Base-by-base conservation (phyloP, 2,329 filamentous ascomycete species). In the Fusarium penzigii region DNA sequence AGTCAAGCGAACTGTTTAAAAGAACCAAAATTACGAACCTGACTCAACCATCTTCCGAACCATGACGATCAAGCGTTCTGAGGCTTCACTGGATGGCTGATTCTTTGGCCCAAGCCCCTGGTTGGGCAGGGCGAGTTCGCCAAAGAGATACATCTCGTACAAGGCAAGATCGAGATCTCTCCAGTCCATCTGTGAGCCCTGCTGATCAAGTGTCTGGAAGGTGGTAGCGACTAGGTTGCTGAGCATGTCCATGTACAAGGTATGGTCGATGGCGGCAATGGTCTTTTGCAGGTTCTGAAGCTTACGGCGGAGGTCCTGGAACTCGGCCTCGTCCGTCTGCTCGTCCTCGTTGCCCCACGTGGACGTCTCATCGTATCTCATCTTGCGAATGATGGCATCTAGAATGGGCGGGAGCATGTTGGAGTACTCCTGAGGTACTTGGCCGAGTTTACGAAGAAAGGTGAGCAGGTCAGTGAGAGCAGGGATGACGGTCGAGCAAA, bases 31-130 rank as follows among this genome's bases (percentile, higher is more conserved):
- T 9, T 25, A 73, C 85, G 70, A 78, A 92, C 90, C 87, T 59
- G 91, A 96, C 70, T 94, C 88, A 49, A 97, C 89, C 90, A 99
- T 93, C 75, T 90, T 92, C 63, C 85, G 82, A 89, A 99, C 96
- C 89, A 99, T 96, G 54, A 87, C 87, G 52, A 92, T 84, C 51
- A 99, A 78, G 58, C 90, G 85, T 70, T 93, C 88, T 6, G 90
- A 86, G 44, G 92, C 92, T 41, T 87, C 80, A 49, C 84, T 87
- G 14, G 88, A 90, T 8, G 92, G 90, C 64, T 89, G 86, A 58
- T 87, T 89, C 76, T 97, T 97, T 51, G 83, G 80, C 58, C 91
- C 92, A n/a, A 97, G 72, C 17, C 92, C 92, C 56, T 91, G 89
- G 61, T 91, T 91, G 53, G 87, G 90, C 67, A 95, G 82, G n/a